Evolutionary conservation across 495 filamentous ascomycete genomes (phyloP).

Genomic region (Choiromyces venosus): DNA sequence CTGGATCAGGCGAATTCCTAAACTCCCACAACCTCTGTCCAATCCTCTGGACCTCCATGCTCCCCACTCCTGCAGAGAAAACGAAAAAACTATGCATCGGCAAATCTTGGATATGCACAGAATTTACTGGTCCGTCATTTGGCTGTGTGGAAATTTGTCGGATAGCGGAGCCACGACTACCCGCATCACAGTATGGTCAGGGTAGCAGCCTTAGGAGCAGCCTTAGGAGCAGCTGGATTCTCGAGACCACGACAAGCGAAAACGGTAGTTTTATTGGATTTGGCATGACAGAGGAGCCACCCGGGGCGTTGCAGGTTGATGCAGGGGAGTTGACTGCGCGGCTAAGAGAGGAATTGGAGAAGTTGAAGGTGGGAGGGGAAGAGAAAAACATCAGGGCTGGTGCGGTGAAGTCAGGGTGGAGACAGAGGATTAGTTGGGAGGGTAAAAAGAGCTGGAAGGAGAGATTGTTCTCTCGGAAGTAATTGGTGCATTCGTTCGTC

Average conservation of each 20-base stretch:
- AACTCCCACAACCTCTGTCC: constrained; percentile 18
- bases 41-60: constrained; percentile 4
- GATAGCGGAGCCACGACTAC: constrained; percentile 5
- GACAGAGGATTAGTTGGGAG: background rate
- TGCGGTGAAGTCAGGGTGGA: constrained; percentile 7
- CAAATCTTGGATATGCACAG: constrained; percentile 7
- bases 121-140: background rate
- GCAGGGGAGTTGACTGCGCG: constrained; percentile 9
- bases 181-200: background rate
- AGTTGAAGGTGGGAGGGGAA: constrained; percentile 1
- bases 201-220: background rate
- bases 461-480: constrained; percentile 7
- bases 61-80: background rate
- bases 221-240: constrained; percentile 12
- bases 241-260: constrained; percentile 1
- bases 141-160: constrained; percentile 10
- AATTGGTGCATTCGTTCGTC: background rate
- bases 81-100: constrained; percentile 1
- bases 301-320: constrained; percentile 11
- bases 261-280: constrained; percentile 11
- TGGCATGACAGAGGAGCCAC: background rate
- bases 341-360: constrained; percentile 12
- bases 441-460: constrained; percentile 9
- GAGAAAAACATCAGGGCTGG: constrained; percentile 1
- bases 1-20: constrained; percentile 21